These are phyloP conservation scores for Monilinia vaccinii-corymbosi DNA, from an alignment of 2,329 filamentous ascomycete genomes.

Conservation along the genomic window DNA sequence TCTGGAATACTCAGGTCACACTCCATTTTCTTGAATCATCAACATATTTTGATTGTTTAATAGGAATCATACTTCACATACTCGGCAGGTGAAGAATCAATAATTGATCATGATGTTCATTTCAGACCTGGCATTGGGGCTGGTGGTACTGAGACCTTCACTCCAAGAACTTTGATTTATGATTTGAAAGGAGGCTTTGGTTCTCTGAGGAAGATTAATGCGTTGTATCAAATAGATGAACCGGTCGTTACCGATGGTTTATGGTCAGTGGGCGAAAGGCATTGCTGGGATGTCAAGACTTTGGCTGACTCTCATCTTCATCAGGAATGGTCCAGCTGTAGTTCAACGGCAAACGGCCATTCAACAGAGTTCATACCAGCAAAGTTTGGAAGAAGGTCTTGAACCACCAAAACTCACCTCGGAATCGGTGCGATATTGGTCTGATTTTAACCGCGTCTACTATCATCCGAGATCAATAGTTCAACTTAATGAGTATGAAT, in stretches of 20 bases:
- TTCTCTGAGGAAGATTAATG: constrained; percentile 76
- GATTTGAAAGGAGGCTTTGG: constrained; percentile 93
- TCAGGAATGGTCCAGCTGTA: constrained; percentile 56
- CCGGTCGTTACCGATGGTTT: constrained; percentile 26
- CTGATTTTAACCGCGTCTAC: constrained; percentile 87
- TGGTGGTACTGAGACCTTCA: constrained; percentile 84
- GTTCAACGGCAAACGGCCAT: constrained; percentile 63
- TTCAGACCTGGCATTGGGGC: constrained; percentile 76
- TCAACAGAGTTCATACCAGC: constrained; percentile 64
- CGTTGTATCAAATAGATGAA: constrained; percentile 54
- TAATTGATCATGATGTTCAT: constrained; percentile 76
- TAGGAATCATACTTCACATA: constrained; percentile 98
- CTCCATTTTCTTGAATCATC: not conserved
- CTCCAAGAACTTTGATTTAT: constrained; percentile 85
- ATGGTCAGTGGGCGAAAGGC: constrained; percentile 30
- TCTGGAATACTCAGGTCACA: constrained; percentile 85
- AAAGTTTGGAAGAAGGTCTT: constrained; percentile 64
- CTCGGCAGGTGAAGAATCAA: constrained; percentile 52
- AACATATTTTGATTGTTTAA: constrained; percentile 8
- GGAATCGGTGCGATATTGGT: constrained; percentile 84
- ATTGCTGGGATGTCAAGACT: not conserved
- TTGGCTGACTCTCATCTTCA: constrained; percentile 2
- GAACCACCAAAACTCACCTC: constrained; percentile 55
- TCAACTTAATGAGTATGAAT: constrained; percentile 79
- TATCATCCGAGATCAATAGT: constrained; percentile 84